Percentiles rank a stretch among this genome's conserved stretches.
These are phyloP conservation scores for Fraxinus baroniana DNA, from an alignment of 305 asterid species.

Conservation along the genomic window DNA sequence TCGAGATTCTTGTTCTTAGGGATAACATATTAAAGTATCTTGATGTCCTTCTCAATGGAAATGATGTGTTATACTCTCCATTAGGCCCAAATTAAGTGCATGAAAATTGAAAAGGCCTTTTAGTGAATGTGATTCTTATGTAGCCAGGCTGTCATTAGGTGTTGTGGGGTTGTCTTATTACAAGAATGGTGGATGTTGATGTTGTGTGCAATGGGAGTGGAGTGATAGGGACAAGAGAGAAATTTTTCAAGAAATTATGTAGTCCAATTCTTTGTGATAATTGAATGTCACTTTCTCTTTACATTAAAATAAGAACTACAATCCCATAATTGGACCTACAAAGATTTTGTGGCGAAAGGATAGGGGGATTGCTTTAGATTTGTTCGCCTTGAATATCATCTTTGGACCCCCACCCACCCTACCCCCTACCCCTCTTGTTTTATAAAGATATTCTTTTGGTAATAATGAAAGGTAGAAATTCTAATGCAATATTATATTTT, in stretches of 20 bases:
- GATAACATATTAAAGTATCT: not conserved
- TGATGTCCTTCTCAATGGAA: not conserved
- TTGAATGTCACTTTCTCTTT: slow-evolving; percentile 18
- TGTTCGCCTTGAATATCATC: slow-evolving; percentile 12
- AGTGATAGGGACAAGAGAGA: slow-evolving; percentile 3
- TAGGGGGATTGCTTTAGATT: slow-evolving; percentile 19
- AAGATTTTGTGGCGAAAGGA: slow-evolving; percentile 32
- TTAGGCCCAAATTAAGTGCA: not conserved
- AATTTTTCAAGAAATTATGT: slow-evolving; percentile 22
- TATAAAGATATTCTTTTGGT: not conserved
- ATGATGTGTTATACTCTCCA: not conserved
- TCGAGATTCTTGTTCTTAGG: not conserved
- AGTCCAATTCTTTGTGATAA: not conserved
- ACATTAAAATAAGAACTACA: slow-evolving; percentile 17
- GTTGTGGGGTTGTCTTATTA: slow-evolving; percentile 18
- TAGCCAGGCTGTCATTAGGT: slow-evolving; percentile 32
- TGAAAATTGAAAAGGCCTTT: not conserved
- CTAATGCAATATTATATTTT: too few species aligned
- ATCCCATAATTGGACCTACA: slow-evolving; percentile 27
- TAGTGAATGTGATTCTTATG: not conserved
- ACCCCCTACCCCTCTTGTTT: not conserved
- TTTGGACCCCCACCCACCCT: slow-evolving; percentile 12
- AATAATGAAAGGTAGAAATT: not conserved
- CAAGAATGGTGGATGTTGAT: slow-evolving; percentile 24
- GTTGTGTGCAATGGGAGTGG: not conserved